Evolutionary conservation across 495 filamentous ascomycete genomes (phyloP).

Genomic region (Aspergillus ostianus): DNA sequence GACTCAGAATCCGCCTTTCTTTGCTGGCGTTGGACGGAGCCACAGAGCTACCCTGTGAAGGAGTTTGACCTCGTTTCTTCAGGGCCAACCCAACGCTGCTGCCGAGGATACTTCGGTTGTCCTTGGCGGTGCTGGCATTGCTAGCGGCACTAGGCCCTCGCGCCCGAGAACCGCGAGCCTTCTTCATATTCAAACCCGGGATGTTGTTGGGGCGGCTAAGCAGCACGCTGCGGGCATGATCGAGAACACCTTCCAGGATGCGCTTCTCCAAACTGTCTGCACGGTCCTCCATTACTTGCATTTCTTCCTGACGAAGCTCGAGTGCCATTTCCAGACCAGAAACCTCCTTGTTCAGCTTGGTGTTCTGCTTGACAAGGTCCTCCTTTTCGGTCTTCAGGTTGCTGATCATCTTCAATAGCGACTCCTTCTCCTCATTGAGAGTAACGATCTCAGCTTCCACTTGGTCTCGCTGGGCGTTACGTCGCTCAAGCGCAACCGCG

Average conservation of each 20-base stretch:
- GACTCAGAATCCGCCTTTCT: conserved; percentile 76
- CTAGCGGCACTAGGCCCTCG: conserved; percentile 43
- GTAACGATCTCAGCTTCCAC: conserved; percentile 68
- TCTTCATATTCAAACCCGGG: conserved; percentile 67
- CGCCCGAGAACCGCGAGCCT: conserved; percentile 56
- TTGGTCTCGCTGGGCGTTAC: conserved; percentile 72
- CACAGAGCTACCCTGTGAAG: conserved; percentile 44
- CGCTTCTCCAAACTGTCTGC: conserved; percentile 86
- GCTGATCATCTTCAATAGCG: conserved; percentile 55
- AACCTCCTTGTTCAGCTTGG: conserved; percentile 75
- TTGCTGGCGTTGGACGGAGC: conserved; percentile 48
- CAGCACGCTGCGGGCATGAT: conserved; percentile 85
- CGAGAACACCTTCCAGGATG: conserved; percentile 91
- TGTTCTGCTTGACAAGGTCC: conserved; percentile 67
- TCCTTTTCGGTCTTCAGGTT: conserved; percentile 68
- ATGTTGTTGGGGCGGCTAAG: conserved; percentile 52
- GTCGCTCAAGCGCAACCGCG: conserved; percentile 74
- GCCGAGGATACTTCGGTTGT: conserved; percentile 41
- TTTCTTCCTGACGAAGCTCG: conserved; percentile 82
- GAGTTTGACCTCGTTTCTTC: conserved; percentile 44
- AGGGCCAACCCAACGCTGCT: conserved; percentile 53
- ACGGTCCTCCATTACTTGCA: conserved; percentile 81
- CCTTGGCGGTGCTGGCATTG: conserved; percentile 39
- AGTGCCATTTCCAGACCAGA: conserved; percentile 87
- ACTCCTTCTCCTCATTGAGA: conserved; percentile 65